Evolutionary conservation across 441 rosid genomes (phyloP).

Genomic region (Croton setiger): DNA sequence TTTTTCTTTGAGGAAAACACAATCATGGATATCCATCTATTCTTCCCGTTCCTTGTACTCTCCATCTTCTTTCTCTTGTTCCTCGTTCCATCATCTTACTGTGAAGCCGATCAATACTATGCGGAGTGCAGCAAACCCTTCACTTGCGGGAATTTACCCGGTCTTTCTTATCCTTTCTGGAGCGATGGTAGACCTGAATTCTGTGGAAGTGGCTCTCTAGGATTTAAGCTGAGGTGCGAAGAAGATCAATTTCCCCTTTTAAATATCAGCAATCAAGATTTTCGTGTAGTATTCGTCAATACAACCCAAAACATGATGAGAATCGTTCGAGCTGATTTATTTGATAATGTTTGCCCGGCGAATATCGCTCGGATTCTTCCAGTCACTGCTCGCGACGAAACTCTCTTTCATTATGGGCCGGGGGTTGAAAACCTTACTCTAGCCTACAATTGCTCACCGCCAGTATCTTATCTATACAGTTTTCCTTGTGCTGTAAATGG

Average conservation of each 20-base stretch:
- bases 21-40: conserved; percentile 21
- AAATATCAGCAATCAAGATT: neutral
- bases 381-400: neutral
- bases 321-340: neutral
- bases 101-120: conserved; percentile 17
- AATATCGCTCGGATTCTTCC: neutral
- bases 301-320: neutral
- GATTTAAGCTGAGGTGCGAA: conserved; percentile 4
- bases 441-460: conserved; percentile 2
- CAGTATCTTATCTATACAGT: rapidly evolving
- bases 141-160: neutral
- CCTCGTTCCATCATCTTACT: conserved; percentile 20
- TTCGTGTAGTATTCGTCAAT: neutral
- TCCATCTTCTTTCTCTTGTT: conserved; percentile 18
- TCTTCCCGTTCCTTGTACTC: neutral
- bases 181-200: neutral
- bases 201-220: too few relatives aligned
- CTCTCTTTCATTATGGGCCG: neutral
- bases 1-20: neutral
- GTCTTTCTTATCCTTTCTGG: conserved; percentile 27
- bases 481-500: neutral
- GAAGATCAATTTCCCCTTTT: conserved; percentile 1
- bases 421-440: neutral
- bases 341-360: too few relatives aligned
- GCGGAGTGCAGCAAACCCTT: conserved; percentile 16